phyloP scores from a whole-genome alignment of 2,329 filamentous ascomycete genomes.

The Fusarium tupiense region DNA sequence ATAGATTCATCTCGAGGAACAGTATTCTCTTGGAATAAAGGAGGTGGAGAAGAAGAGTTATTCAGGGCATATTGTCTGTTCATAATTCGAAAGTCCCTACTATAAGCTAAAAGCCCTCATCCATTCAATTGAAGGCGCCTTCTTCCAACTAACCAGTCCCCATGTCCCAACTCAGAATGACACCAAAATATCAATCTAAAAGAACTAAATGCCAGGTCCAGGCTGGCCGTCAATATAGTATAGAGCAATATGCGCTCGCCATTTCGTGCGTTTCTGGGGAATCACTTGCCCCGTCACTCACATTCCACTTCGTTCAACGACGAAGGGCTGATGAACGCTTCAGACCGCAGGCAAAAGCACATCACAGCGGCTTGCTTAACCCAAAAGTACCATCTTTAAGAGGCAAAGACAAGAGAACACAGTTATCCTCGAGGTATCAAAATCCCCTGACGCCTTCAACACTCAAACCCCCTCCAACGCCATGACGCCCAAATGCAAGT shows the following conservation, averaged over 20 bases:
- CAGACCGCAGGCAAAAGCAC: background rate
- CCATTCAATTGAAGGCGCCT: slow-evolving; percentile 23
- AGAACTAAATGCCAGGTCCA: background rate
- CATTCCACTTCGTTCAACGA: background rate
- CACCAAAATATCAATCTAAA: background rate
- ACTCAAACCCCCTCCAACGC: slow-evolving; percentile 45
- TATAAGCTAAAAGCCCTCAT: background rate
- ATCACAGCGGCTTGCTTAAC: background rate
- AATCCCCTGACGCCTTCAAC: slow-evolving; percentile 45
- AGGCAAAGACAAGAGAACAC: slow-evolving; percentile 16
- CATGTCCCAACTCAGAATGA: background rate
- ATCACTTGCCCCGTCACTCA: background rate
- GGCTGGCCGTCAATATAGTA: background rate
- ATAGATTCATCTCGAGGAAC: background rate
- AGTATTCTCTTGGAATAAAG: background rate
- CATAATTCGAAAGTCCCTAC: slow-evolving; percentile 8
- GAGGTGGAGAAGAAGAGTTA: background rate
- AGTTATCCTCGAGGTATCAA: slow-evolving; percentile 44
- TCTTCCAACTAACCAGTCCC: background rate
- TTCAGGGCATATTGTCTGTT: slow-evolving; percentile 23
- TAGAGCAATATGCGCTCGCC: background rate
- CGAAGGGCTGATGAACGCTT: background rate
- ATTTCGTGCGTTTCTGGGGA: slow-evolving; percentile 7
- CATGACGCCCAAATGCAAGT: slow-evolving; percentile 36
- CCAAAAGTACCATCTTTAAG: slow-evolving; percentile 3